Conservation (phyloP, 129 eudicot genomes). For the Artemisia annua region DNA sequence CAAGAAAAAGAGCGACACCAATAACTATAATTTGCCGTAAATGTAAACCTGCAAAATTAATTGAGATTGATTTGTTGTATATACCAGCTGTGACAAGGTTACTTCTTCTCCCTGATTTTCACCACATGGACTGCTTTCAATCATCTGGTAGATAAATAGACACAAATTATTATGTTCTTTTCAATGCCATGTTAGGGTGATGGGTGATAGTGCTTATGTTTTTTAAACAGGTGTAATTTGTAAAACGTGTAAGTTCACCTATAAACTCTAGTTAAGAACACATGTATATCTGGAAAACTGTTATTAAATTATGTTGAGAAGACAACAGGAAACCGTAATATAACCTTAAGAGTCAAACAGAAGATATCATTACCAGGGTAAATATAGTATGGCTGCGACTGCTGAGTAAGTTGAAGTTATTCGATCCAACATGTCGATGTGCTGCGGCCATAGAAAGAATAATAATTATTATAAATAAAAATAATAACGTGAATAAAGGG, state of each 20-base stretch:
- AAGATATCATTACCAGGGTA: conserved; percentile 58
- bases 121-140: conserved; percentile 83
- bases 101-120: conserved; percentile 71
- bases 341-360: conserved; percentile 2
- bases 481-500: neutral
- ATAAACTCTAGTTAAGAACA: neutral
- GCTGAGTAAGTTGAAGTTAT: conserved; percentile 81
- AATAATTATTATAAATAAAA: neutral
- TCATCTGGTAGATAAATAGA: conserved; percentile 50
- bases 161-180: conserved; percentile 7
- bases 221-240: neutral
- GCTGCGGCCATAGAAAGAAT: conserved; percentile 45
- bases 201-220: conserved; percentile 2
- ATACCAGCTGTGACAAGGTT: conserved; percentile 77
- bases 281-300: neutral
- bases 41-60: conserved; percentile 2
- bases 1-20: conserved; percentile 31
- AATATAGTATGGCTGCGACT: conserved; percentile 94
- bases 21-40: conserved; percentile 11
- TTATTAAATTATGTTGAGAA: neutral
- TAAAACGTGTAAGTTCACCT: conserved; percentile 17
- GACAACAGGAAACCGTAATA: neutral
- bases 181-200: neutral
- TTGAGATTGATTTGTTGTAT: neutral
- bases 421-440: conserved; percentile 91